Evolutionary conservation across 371 early-diverging fungal genomes (phyloP).

Genomic region (Saksenaea vasiformis): DNA sequence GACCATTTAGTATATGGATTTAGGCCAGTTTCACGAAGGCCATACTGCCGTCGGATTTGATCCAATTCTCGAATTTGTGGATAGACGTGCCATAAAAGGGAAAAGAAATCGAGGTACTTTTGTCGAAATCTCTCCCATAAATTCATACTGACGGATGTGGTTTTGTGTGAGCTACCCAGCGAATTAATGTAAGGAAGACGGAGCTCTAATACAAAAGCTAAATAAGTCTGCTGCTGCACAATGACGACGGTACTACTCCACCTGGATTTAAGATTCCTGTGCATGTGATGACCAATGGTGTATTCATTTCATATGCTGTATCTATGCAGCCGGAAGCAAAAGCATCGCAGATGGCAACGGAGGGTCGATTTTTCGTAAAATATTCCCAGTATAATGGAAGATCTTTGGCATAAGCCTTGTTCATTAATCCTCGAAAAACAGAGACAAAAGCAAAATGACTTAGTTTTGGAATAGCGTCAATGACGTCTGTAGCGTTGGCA

Average conservation of each 20-base stretch:
- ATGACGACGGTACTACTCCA: background rate
- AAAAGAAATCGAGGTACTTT: background rate
- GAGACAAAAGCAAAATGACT: background rate
- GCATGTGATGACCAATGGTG: conserved; percentile 6
- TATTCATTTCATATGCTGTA: background rate
- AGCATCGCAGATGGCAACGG: conserved; percentile 11
- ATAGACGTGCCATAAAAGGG: background rate
- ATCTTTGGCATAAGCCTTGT: background rate
- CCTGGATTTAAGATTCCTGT: background rate
- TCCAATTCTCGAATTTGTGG: background rate
- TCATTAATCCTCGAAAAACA: background rate
- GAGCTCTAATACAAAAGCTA: background rate
- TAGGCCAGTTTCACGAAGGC: conserved; percentile 1
- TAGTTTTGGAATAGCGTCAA: background rate
- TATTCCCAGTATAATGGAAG: background rate
- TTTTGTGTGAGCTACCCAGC: background rate
- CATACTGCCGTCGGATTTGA: background rate
- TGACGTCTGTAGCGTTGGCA: background rate
- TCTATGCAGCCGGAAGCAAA: conserved; percentile 9
- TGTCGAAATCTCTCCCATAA: conserved; percentile 9
- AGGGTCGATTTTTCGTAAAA: conserved; percentile 7
- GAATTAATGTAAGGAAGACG: conserved; percentile 8
- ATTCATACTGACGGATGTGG: background rate
- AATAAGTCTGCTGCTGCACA: too few species aligned
- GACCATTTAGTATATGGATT: conserved; percentile 4